These are phyloP conservation scores for Fusarium globosum DNA, from an alignment of 2,329 filamentous ascomycete genomes.

Conservation along the genomic window DNA sequence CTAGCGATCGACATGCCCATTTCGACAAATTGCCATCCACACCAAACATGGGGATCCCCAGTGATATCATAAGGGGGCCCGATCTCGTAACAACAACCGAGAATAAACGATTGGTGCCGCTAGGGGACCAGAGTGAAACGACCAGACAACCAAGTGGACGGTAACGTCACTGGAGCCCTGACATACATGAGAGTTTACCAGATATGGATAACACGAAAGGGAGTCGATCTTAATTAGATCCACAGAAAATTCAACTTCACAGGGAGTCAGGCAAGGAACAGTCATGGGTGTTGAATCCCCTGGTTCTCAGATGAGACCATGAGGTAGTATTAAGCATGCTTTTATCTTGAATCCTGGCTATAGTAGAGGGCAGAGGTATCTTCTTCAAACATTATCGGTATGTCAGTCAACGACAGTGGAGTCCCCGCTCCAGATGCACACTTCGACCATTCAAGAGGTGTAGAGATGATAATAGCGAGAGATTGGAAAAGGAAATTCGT, in stretches of 20 bases:
- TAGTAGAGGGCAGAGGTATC: slow-evolving; percentile 36
- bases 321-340: slow-evolving; percentile 41
- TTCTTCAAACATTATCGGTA: slow-evolving; percentile 39
- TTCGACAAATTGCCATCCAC: slow-evolving; percentile 33
- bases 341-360: slow-evolving; percentile 43
- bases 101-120: slow-evolving; percentile 15
- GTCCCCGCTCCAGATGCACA: slow-evolving; percentile 35
- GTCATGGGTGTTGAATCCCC: slow-evolving; percentile 14
- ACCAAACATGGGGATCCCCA: slow-evolving; percentile 35
- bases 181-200: slow-evolving; percentile 6
- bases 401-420: slow-evolving; percentile 38
- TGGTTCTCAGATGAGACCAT: slow-evolving; percentile 18
- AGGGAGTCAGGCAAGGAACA: neutral
- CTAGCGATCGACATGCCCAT: slow-evolving; percentile 26
- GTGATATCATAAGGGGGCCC: slow-evolving; percentile 33
- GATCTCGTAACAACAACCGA: slow-evolving; percentile 17
- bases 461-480: slow-evolving; percentile 39
- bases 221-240: slow-evolving; percentile 32
- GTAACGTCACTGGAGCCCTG: slow-evolving; percentile 38
- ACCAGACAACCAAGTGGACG: neutral
- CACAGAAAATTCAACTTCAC: slow-evolving; percentile 16
- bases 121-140: slow-evolving; percentile 7
- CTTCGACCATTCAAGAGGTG: slow-evolving; percentile 31
- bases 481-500: slow-evolving; percentile 32
- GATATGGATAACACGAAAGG: slow-evolving; percentile 29